phyloP scores from a whole-genome alignment of 139 green algal species.

The Coccomyxa sp. region DNA sequence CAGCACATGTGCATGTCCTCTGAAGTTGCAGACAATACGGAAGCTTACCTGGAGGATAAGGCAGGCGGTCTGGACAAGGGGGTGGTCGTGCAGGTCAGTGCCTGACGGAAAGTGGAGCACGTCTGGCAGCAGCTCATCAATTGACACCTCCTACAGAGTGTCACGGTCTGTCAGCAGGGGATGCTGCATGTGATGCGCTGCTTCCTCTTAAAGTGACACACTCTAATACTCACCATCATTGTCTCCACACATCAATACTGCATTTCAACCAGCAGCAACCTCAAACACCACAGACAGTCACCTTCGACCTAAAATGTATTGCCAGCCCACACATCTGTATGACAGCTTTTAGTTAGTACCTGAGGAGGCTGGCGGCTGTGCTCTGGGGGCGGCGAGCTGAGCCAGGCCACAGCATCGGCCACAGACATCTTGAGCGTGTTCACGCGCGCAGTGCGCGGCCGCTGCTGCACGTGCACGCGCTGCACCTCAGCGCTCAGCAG shows the following conservation, averaged over 20 bases:
- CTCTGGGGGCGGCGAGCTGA: slow-evolving; percentile 31
- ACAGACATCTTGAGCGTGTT: slow-evolving; percentile 69
- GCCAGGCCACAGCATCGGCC: slow-evolving; percentile 47
- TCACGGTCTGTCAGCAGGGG: no score
- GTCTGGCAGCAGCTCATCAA: slow-evolving; percentile 68
- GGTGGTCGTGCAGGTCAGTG: slow-evolving; percentile 85
- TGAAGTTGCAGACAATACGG: background rate
- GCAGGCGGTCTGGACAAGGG: slow-evolving; percentile 63
- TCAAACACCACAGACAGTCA: no score
- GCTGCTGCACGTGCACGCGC: background rate
- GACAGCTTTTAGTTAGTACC: no score
- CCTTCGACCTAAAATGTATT: no score
- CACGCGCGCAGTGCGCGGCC: slow-evolving; percentile 46
- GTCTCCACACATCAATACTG: no score
- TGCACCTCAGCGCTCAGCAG: slow-evolving; percentile 11
- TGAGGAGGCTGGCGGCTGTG: no score
- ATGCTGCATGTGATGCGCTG: no score
- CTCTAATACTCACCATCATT: no score
- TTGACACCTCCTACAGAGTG: background rate
- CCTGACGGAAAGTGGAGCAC: slow-evolving; percentile 80
- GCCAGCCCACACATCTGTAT: no score
- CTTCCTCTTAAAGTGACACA: no score
- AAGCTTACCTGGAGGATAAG: slow-evolving; percentile 70
- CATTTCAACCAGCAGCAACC: no score
- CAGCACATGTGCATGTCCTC: background rate